A percentile compares a stretch with the other conserved stretches of the same genome.
These are phyloP conservation scores for Neurospora crassa DNA, from an alignment of 2,329 filamentous ascomycete genomes.

Conservation along the genomic window DNA sequence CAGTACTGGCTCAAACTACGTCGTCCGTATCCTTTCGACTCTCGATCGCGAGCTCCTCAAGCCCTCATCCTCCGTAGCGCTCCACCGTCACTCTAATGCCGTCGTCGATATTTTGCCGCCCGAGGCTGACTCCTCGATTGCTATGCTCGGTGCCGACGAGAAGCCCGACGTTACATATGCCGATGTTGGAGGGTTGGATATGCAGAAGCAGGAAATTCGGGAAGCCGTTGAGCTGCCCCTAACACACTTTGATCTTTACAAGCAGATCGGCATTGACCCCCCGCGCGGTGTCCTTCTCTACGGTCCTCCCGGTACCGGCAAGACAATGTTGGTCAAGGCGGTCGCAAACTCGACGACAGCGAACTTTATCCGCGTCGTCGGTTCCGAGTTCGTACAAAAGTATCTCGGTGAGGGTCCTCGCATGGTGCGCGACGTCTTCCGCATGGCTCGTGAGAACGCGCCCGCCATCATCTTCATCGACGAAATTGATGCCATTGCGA, in stretches of 20 bases:
- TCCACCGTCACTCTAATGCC: constrained; percentile 96
- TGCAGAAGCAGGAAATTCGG: constrained; percentile 99
- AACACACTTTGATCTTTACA: constrained; percentile 97
- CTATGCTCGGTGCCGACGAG: constrained; percentile 93
- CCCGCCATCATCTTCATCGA: constrained; percentile 99
- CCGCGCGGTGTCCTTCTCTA: constrained; percentile 94
- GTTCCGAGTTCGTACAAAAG: constrained; percentile 98
- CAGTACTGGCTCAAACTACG: constrained; percentile 96
- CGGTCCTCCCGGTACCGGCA: constrained; percentile 89
- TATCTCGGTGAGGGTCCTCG: constrained; percentile 95
- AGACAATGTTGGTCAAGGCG: constrained; percentile 96
- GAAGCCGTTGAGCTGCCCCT: constrained; percentile 95
- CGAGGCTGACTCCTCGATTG: constrained; percentile 96
- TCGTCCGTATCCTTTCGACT: constrained; percentile 94
- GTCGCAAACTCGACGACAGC: constrained; percentile 97
- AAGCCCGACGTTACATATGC: constrained; percentile 98
- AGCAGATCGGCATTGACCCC: constrained; percentile 97
- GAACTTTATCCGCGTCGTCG: constrained; percentile 95
- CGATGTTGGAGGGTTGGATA: constrained; percentile 93
- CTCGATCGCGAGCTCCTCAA: constrained; percentile 97
- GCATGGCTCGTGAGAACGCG: constrained; percentile 97
- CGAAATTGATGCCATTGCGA: constrained; percentile 97
- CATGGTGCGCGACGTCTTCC: constrained; percentile 98
- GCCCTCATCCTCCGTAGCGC: constrained; percentile 91
- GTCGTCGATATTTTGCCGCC: constrained; percentile 98